Evolutionary conservation across 2,329 filamentous ascomycete genomes (phyloP), one percentile per base, ranked within the genome.

Genomic region (Colletotrichum lentis): DNA sequence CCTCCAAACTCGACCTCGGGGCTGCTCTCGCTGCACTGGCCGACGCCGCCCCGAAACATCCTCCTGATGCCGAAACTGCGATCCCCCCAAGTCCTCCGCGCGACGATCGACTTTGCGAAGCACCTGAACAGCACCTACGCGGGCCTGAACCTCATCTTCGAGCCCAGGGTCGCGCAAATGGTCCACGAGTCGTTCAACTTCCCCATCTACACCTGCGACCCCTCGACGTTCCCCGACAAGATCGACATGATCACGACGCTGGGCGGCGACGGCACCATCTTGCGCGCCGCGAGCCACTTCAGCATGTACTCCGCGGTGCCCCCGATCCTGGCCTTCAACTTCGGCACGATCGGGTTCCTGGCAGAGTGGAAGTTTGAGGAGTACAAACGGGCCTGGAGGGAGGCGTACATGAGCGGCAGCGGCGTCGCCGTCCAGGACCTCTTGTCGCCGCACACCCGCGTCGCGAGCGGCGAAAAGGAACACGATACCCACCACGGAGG

Each of bases 321-420:
- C 0, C 96, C 96, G 0, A 91, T 99, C 41, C 83, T 99, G 8
- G 94, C 93, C 1, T 99, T 99, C 76, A 97, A 94, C 76, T 97
- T 99, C 93, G 96, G 96, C 6, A 96, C 95, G 0, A 82, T 99
- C 0, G 96, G 96, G 0, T 99, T 99, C 73, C 81, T 99, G 8
- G 94, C 95, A 18, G 95, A 98, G 79, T 99, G 95, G 94, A 96
- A 96, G 74, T 98, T 98, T 76, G 84, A 85, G 7, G 94, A 98
- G 74, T 93, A 96, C 81, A 97, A 97, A 80, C 87, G 92, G 56
- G 96, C 96, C 0, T 97, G 96, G 81, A 85, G 93, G 56, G 93
- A 97, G 76, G 93, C 96, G 61, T 97, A 96, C 80, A 96, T 97
- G 91, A 88, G 85, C 73, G 86, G 86, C 2, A 86, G 85, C 70